Conservation (phyloP, 768 basidiomycete genomes). For the Guyanaporus albipodus region DNA sequence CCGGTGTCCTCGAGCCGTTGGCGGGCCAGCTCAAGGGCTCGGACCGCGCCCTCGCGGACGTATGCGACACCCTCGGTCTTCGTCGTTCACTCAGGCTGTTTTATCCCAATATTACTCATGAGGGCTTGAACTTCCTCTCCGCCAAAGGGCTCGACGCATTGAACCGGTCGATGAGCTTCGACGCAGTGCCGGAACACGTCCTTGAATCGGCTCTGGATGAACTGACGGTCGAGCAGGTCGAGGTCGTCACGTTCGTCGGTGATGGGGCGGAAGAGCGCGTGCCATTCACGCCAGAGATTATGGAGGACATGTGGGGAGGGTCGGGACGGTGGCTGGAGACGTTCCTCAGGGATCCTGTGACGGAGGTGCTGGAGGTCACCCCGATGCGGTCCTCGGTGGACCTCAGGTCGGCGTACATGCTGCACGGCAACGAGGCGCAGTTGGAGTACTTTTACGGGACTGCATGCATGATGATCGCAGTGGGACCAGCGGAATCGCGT, state of each 20-base stretch:
- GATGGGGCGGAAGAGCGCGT: no score
- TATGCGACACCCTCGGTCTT: slow-evolving; percentile 6
- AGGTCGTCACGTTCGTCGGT: slow-evolving; percentile 5
- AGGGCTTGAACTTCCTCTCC: neutral
- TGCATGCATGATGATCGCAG: slow-evolving; percentile 12
- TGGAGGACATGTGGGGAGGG: no score
- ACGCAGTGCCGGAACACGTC: accelerated
- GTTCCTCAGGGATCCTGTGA: slow-evolving; percentile 3
- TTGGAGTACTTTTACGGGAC: slow-evolving; percentile 10
- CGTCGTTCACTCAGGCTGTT: neutral
- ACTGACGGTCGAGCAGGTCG: slow-evolving; percentile 1
- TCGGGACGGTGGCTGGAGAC: neutral
- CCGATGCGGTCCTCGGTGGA: slow-evolving; percentile 8
- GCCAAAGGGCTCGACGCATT: neutral
- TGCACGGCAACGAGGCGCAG: slow-evolving; percentile 3
- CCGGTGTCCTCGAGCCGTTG: neutral
- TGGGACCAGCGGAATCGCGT: slow-evolving; percentile 4
- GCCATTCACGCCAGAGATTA: neutral
- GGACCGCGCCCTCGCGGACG: slow-evolving; percentile 6
- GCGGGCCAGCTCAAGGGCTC: slow-evolving; percentile 11
- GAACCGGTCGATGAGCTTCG: neutral
- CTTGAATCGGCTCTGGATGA: neutral
- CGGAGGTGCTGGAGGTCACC: slow-evolving; percentile 10
- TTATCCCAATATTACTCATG: neutral
- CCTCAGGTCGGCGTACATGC: neutral